A percentile compares a stretch with the other conserved stretches of the same genome.
Conservation (phyloP, 306 rosid species). For the barrel medic (Medicago truncatula) region DNA sequence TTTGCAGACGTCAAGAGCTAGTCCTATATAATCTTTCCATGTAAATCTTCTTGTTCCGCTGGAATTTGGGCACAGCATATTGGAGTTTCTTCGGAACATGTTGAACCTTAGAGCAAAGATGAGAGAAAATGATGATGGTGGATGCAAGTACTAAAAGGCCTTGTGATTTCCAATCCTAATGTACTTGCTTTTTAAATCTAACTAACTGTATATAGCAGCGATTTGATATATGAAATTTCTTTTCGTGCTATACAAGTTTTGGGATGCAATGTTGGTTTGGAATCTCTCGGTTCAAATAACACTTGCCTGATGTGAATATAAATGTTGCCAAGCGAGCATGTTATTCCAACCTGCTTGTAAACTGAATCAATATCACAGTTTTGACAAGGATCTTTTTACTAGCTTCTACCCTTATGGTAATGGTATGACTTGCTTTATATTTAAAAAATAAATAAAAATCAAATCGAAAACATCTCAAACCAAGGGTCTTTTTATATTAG, state of each 20-base stretch:
- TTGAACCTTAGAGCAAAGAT: constrained; percentile 31
- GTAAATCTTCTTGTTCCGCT: constrained; percentile 39
- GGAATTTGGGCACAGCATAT: constrained; percentile 37
- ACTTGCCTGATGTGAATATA: constrained; percentile 32
- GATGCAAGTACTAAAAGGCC: constrained; percentile 45
- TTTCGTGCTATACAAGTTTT: constrained; percentile 38
- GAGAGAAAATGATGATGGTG: constrained; percentile 41
- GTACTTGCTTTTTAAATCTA: constrained; percentile 45
- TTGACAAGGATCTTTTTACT: not conserved
- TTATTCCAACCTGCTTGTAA: constrained; percentile 34
- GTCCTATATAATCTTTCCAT: constrained; percentile 66
- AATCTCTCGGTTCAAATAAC: constrained; percentile 12
- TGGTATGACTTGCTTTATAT: not conserved
- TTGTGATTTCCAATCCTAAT: constrained; percentile 44
- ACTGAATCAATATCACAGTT: constrained; percentile 37
- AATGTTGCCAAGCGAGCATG: constrained; percentile 38
- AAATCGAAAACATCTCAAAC: not conserved
- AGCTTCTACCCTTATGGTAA: not conserved
- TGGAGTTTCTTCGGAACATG: constrained; percentile 45
- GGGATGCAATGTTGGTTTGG: constrained; percentile 35
- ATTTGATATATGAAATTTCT: constrained; percentile 40
- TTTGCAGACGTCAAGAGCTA: constrained; percentile 74
- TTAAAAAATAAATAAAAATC: not conserved
- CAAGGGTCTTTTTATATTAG: not conserved
- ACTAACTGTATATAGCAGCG: constrained; percentile 62